phyloP scores from a whole-genome alignment of 2,329 filamentous ascomycete species.

The Hirsutella rhossiliensis region DNA sequence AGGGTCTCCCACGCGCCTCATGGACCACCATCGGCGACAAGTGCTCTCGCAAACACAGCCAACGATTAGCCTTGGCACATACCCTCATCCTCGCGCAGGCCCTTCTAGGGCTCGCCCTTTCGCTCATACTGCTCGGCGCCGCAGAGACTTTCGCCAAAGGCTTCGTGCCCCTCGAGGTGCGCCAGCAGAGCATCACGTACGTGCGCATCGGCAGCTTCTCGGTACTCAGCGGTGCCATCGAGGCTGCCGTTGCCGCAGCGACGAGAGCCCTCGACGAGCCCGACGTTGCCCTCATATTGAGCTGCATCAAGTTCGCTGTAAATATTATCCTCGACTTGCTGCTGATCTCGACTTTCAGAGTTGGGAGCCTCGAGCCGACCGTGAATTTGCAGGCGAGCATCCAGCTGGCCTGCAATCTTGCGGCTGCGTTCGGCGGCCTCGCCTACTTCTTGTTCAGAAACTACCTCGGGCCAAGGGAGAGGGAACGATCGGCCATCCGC shows the following conservation, averaged over 20 bases:
- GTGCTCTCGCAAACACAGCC: slow-evolving; percentile 33
- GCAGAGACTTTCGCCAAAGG: slow-evolving; percentile 40
- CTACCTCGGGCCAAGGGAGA: neutral
- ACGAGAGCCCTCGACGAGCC: slow-evolving; percentile 57
- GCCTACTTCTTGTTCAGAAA: slow-evolving; percentile 41
- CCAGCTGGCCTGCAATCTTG: slow-evolving; percentile 47
- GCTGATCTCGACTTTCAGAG: slow-evolving; percentile 53
- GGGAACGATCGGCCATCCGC: neutral
- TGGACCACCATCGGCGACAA: slow-evolving; percentile 60
- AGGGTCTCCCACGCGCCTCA: slow-evolving; percentile 55
- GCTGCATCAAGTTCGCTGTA: slow-evolving; percentile 46
- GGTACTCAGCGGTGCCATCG: slow-evolving; percentile 47
- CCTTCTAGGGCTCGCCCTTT: slow-evolving; percentile 45
- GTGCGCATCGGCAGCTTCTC: slow-evolving; percentile 53
- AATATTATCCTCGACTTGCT: too few relatives aligned
- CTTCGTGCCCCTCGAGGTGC: slow-evolving; percentile 49
- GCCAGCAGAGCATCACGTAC: slow-evolving; percentile 46
- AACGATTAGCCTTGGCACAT: slow-evolving; percentile 47
- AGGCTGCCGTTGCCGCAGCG: slow-evolving; percentile 47
- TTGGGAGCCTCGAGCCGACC: slow-evolving; percentile 38
- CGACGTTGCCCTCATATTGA: slow-evolving; percentile 57
- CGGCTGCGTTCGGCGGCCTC: slow-evolving; percentile 42
- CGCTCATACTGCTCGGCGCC: slow-evolving; percentile 41
- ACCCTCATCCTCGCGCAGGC: slow-evolving; percentile 52
- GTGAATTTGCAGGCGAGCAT: slow-evolving; percentile 54